Percentiles rank a stretch among this genome's conserved stretches.
phyloP scores from a whole-genome alignment of 768 basidiomycete genomes.

The Termitomyces sp. region DNA sequence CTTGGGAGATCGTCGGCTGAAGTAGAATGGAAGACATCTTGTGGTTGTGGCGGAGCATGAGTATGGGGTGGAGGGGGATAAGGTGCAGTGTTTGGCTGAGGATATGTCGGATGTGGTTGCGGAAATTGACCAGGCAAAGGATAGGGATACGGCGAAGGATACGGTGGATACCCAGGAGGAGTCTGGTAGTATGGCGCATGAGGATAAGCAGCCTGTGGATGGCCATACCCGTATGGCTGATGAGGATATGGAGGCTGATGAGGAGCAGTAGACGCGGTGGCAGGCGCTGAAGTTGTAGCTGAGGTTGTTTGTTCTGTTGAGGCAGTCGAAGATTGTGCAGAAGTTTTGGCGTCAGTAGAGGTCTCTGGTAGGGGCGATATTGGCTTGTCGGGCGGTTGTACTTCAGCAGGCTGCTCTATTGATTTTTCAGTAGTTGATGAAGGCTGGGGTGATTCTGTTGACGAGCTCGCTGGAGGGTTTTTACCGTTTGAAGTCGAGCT shows the following conservation, averaged over 20 bases:
- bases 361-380: slow-evolving; percentile 12
- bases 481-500: slow-evolving; percentile 10
- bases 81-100: slow-evolving; percentile 30
- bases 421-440: slow-evolving; percentile 13
- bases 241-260: slow-evolving; percentile 43
- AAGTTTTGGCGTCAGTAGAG: neutral
- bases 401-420: slow-evolving; percentile 18
- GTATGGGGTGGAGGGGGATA: slow-evolving; percentile 32
- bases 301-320: slow-evolving; percentile 14
- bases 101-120: slow-evolving; percentile 32
- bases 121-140: slow-evolving; percentile 3
- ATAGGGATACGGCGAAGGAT: slow-evolving; percentile 19
- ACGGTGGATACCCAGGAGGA: slow-evolving; percentile 43
- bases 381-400: slow-evolving; percentile 25
- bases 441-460: slow-evolving; percentile 15
- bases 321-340: neutral
- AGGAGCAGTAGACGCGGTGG: slow-evolving; percentile 9
- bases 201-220: slow-evolving; percentile 54
- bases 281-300: slow-evolving; percentile 15
- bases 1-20: slow-evolving; percentile 64
- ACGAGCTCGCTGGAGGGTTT: slow-evolving; percentile 15
- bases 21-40: slow-evolving; percentile 20
- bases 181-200: slow-evolving; percentile 66
- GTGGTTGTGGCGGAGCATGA: slow-evolving; percentile 22
- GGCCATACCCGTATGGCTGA: slow-evolving; percentile 50